These are phyloP conservation scores for Psidium friedrichsthalianum DNA, from an alignment of 345 rosid genomes.

Conservation along the genomic window DNA sequence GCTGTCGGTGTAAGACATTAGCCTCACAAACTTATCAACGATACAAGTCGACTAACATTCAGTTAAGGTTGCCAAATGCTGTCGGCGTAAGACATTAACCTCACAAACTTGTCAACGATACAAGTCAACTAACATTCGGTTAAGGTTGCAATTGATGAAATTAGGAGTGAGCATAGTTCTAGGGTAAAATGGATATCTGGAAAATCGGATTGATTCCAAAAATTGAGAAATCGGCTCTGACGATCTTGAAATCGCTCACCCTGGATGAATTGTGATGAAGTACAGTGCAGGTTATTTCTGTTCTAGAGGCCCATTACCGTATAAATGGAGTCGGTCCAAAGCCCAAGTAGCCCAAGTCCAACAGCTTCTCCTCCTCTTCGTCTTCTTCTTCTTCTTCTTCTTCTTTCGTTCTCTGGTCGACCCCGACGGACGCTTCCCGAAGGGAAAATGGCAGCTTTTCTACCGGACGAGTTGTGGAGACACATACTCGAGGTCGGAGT, in stretches of 20 bases:
- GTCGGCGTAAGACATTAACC: background rate
- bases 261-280: background rate
- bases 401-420: background rate
- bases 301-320: background rate
- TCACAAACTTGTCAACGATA: background rate
- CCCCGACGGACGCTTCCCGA: background rate
- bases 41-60: background rate
- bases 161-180: no score
- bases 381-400: background rate
- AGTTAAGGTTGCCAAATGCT: background rate
- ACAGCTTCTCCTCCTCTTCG: background rate
- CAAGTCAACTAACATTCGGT: background rate
- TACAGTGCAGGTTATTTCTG: background rate
- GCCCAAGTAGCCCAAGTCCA: background rate
- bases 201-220: no score
- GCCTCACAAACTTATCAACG: background rate
- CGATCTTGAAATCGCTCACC: no score
- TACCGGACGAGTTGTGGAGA: constrained; percentile 83
- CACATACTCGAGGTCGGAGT: constrained; percentile 52
- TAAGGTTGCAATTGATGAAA: background rate
- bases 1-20: background rate
- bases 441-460: constrained; percentile 10
- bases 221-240: no score
- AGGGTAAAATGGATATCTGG: no score
- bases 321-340: background rate